phyloP scores from a whole-genome alignment of 73 alveolate species.

The Uronychia binucleata region DNA sequence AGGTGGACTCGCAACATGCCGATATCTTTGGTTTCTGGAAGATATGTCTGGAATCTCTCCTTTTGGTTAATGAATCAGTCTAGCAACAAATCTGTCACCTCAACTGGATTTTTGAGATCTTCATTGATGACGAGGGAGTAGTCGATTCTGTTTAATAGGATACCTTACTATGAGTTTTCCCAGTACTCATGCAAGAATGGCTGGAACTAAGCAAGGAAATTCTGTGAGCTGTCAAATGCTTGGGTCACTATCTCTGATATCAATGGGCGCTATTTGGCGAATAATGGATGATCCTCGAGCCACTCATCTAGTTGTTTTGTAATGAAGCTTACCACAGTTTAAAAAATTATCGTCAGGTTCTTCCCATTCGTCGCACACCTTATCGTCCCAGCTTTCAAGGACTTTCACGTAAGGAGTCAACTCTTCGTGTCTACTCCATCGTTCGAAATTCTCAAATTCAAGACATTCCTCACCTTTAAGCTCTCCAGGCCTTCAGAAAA shows the following conservation, averaged over 20 bases:
- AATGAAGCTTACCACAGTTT: conserved; percentile 28
- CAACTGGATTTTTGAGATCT: conserved; percentile 27
- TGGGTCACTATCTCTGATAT: conserved; percentile 7
- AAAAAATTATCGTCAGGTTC: conserved; percentile 74
- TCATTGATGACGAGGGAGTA: conserved; percentile 14
- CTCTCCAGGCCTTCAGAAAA: neutral
- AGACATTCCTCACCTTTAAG: conserved; percentile 9
- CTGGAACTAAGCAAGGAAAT: conserved; percentile 25
- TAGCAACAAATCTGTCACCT: conserved; percentile 22
- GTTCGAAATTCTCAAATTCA: conserved; percentile 44
- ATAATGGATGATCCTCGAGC: conserved; percentile 55
- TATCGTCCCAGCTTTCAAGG: conserved; percentile 68
- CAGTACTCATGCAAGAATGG: conserved; percentile 42
- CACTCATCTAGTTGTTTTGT: conserved; percentile 60
- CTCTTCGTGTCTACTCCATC: conserved; percentile 59
- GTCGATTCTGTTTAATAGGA: conserved; percentile 6
- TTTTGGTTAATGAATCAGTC: conserved; percentile 33
- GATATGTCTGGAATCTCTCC: conserved; percentile 13
- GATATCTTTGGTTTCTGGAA: conserved; percentile 48
- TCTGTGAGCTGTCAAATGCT: conserved; percentile 18
- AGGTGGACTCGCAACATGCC: conserved; percentile 67
- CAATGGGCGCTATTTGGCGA: conserved; percentile 7
- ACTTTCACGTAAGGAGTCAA: conserved; percentile 39
- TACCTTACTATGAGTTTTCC: conserved; percentile 23
- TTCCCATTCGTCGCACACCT: conserved; percentile 84